Evolutionary conservation across 2,329 filamentous ascomycete species (phyloP).

Genomic region (Tolypocladium endophyticum): DNA sequence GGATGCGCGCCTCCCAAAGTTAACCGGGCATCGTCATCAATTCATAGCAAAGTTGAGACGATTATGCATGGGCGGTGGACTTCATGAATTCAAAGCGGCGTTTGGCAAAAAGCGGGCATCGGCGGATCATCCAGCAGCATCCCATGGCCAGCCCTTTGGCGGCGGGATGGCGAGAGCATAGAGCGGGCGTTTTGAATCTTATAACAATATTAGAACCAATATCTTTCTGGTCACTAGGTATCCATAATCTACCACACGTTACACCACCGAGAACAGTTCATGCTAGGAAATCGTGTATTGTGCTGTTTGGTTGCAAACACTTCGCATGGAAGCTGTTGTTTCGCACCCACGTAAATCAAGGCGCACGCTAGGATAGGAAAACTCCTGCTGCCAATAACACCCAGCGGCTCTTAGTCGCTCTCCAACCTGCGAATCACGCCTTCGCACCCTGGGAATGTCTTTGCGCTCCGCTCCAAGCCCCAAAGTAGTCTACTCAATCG

Average conservation of each 20-base stretch:
- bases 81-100: neutral
- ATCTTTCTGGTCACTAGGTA: neutral
- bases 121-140: neutral
- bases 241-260: neutral
- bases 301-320: neutral
- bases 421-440: neutral
- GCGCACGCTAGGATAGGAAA: neutral
- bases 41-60: neutral
- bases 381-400: neutral
- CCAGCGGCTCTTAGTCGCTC: neutral
- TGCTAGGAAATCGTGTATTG: neutral
- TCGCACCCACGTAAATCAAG: neutral
- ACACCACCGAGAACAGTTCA: neutral
- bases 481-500: neutral
- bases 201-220: neutral
- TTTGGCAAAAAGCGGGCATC: neutral
- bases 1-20: conserved; percentile 4
- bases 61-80: too few species aligned
- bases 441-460: neutral
- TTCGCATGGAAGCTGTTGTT: neutral
- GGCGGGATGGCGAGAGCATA: neutral
- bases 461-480: neutral
- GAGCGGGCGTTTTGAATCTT: neutral
- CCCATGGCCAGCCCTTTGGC: neutral
- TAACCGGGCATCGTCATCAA: neutral